Percentiles rank a stretch among this genome's conserved stretches.
Evolutionary conservation across 2,329 filamentous ascomycete genomes (phyloP).

Genomic region (Penicillium palitans): DNA sequence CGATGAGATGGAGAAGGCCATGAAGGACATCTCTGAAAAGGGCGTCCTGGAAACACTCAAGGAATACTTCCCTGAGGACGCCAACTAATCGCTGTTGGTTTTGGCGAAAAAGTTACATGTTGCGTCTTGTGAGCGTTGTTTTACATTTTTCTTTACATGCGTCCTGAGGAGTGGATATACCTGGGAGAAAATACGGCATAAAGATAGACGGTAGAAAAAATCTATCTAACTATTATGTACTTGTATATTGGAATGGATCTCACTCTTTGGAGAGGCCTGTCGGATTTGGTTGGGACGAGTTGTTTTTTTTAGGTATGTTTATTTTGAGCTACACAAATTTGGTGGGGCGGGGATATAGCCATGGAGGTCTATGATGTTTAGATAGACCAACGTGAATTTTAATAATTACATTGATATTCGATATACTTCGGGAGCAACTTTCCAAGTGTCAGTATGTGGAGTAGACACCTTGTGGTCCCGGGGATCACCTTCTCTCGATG

Average conservation of each 20-base stretch:
- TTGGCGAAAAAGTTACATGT: slow-evolving; percentile 9
- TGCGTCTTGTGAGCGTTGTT: slow-evolving; percentile 23
- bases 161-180: slow-evolving; percentile 8
- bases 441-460: neutral
- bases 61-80: slow-evolving; percentile 45
- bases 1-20: slow-evolving; percentile 48
- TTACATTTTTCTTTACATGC: slow-evolving; percentile 14
- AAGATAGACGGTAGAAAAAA: slow-evolving; percentile 20
- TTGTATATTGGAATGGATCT: slow-evolving; percentile 2
- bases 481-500: neutral
- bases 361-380: neutral
- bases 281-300: neutral
- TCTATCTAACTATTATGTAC: slow-evolving; percentile 1
- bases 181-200: slow-evolving; percentile 14
- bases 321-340: neutral
- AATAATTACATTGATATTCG: neutral
- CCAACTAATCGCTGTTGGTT: slow-evolving; percentile 32
- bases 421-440: neutral
- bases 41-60: slow-evolving; percentile 51
- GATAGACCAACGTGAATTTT: neutral
- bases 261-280: neutral
- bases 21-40: slow-evolving; percentile 50
- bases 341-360: neutral
- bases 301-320: neutral
- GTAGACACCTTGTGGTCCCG: neutral